phyloP scores from a whole-genome alignment of 768 basidiomycete species.

The Serendipita sp. region DNA sequence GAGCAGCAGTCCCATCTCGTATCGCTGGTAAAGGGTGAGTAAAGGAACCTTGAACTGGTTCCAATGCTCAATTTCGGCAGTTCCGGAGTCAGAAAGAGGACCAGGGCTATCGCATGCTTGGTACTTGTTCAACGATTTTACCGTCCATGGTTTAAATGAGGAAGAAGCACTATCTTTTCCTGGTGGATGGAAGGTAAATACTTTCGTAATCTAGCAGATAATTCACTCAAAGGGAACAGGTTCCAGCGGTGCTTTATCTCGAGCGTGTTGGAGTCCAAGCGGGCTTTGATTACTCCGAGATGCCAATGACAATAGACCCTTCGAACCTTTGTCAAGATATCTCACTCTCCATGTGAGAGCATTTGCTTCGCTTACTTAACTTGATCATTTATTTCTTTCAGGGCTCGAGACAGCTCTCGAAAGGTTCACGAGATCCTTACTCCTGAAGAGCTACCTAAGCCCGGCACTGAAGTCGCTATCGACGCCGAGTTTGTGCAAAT shows the following conservation, averaged over 20 bases:
- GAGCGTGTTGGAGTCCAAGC: slow-evolving; percentile 53
- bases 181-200: slow-evolving; percentile 79
- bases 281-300: slow-evolving; percentile 42
- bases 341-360: slow-evolving; percentile 64
- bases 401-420: slow-evolving; percentile 55
- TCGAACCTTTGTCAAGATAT: slow-evolving; percentile 72
- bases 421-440: slow-evolving; percentile 68
- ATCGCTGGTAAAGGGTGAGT: slow-evolving; percentile 66
- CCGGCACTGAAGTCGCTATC: slow-evolving; percentile 82
- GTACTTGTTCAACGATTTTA: slow-evolving; percentile 96
- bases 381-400: slow-evolving; percentile 18
- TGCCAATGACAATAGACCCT: slow-evolving; percentile 55
- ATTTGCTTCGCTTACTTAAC: not conserved
- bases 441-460: slow-evolving; percentile 61
- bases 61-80: slow-evolving; percentile 23
- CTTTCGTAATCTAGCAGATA: not conserved
- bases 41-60: not conserved
- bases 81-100: slow-evolving; percentile 48
- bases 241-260: slow-evolving; percentile 81
- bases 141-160: slow-evolving; percentile 70
- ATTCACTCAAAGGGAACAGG: slow-evolving; percentile 27
- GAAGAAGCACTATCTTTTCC: slow-evolving; percentile 79
- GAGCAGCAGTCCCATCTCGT: slow-evolving; percentile 69
- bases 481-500: slow-evolving; percentile 97
- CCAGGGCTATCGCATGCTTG: slow-evolving; percentile 40